phyloP scores from a whole-genome alignment of 139 green algal species.

The Picochlorum sp. region DNA sequence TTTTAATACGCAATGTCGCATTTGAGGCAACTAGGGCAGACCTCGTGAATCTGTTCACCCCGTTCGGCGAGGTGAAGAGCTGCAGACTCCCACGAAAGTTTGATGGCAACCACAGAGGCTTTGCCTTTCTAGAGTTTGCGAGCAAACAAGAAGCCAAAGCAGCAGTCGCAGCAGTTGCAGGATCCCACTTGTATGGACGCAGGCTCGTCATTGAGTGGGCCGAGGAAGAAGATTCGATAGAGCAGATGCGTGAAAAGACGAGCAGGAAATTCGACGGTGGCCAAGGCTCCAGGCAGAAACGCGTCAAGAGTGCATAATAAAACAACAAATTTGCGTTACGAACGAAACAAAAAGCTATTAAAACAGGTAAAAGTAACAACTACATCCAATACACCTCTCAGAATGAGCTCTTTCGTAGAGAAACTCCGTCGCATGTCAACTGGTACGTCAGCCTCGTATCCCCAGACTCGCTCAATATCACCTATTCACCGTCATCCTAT shows the following conservation, averaged over 20 bases:
- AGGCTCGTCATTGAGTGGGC: conserved; percentile 84
- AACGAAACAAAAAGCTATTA: not conserved
- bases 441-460: conserved; percentile 4
- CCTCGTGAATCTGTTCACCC: conserved; percentile 74
- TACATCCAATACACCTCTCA: not conserved
- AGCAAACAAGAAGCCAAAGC: conserved; percentile 59
- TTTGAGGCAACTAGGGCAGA: conserved; percentile 95
- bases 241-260: conserved; percentile 70
- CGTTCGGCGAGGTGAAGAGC: conserved; percentile 91
- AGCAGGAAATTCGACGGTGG: conserved; percentile 36
- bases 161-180: conserved; percentile 52
- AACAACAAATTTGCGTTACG: conserved; percentile 2
- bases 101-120: conserved; percentile 85
- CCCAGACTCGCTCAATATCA: not conserved
- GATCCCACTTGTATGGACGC: conserved; percentile 90
- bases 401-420: not conserved
- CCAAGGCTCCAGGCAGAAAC: not conserved
- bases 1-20: conserved; percentile 91
- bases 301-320: conserved; percentile 3
- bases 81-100: conserved; percentile 94
- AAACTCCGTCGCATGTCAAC: conserved; percentile 7
- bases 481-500: no score
- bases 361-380: not conserved
- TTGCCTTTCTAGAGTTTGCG: conserved; percentile 88
- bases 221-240: conserved; percentile 59